A percentile compares a stretch with the other conserved stretches of the same genome.
Evolutionary conservation across 192 early-diverging fungal species (phyloP).

Genomic region (Jimgerdemannia flammicorona): DNA sequence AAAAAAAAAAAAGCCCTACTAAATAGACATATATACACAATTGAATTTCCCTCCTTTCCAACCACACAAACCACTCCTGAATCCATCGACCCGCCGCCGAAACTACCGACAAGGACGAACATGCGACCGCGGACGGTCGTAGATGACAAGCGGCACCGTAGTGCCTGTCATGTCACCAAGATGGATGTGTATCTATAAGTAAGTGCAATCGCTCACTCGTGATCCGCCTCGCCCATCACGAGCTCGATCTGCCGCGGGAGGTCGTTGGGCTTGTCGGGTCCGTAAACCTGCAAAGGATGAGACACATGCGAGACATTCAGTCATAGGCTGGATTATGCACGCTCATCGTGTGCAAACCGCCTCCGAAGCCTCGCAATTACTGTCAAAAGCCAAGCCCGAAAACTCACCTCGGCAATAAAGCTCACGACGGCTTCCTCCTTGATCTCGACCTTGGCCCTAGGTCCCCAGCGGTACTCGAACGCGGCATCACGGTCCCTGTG

Average conservation of each 20-base stretch:
- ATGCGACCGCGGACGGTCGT: too few species aligned
- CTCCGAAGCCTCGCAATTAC: background rate
- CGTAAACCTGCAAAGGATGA: background rate
- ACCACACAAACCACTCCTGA: too few species aligned
- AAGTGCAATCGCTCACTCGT: too few species aligned
- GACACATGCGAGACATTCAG: background rate
- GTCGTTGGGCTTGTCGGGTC: background rate
- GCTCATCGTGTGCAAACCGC: background rate
- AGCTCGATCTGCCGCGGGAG: background rate
- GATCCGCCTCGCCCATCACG: background rate
- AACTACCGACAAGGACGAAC: too few species aligned
- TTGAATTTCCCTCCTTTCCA: too few species aligned
- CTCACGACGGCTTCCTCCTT: slow-evolving; percentile 45
- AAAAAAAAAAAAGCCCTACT: too few species aligned
- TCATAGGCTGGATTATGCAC: background rate
- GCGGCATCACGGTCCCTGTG: slow-evolving; percentile 27
- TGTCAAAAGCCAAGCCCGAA: background rate
- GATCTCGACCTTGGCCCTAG: slow-evolving; percentile 56
- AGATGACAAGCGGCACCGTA: too few species aligned
- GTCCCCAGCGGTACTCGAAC: slow-evolving; percentile 54
- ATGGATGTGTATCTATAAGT: too few species aligned
- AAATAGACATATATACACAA: too few species aligned
- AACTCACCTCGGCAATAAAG: slow-evolving; percentile 52
- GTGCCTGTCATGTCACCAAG: too few species aligned
- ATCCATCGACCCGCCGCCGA: too few species aligned